Evolutionary conservation across 177 flowering plant genomes (phyloP).

Genomic region (Vitis hybrid): DNA sequence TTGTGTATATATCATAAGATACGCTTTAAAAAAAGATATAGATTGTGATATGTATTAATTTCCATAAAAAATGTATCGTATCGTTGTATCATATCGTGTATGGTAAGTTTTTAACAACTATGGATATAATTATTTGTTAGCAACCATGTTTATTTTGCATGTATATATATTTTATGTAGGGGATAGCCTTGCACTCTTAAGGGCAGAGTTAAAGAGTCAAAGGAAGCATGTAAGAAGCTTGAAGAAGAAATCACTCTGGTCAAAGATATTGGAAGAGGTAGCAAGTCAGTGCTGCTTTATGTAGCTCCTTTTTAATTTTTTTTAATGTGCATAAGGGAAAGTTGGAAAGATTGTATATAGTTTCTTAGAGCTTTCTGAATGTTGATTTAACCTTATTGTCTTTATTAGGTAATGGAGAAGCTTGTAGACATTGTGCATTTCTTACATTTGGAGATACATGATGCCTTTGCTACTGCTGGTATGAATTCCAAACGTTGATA

Average conservation of each 20-base stretch:
- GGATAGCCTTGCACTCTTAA: constrained; percentile 71
- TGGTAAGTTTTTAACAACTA: too few species aligned
- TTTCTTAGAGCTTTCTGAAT: neutral
- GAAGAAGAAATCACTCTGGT: constrained; percentile 88
- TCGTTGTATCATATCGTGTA: too few species aligned
- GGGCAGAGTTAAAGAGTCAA: constrained; percentile 76
- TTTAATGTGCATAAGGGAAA: neutral
- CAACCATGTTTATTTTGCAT: neutral
- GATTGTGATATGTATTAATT: too few species aligned
- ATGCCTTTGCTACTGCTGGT: constrained; percentile 71
- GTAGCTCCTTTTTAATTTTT: neutral
- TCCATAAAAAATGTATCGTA: too few species aligned
- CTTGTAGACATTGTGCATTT: constrained; percentile 83
- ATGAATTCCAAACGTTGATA: constrained; percentile 17
- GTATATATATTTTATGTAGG: constrained; percentile 36
- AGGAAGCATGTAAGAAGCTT: constrained; percentile 73
- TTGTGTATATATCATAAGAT: too few species aligned
- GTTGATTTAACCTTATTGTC: neutral
- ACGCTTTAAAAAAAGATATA: too few species aligned
- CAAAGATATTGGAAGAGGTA: constrained; percentile 89
- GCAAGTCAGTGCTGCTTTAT: constrained; percentile 4
- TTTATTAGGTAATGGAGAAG: constrained; percentile 76
- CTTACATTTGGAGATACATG: constrained; percentile 69
- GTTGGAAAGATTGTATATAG: neutral
- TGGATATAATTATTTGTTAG: neutral